Base-by-base conservation (phyloP, 2,329 filamentous ascomycete genomes). In the Curvularia eragrostidis region DNA sequence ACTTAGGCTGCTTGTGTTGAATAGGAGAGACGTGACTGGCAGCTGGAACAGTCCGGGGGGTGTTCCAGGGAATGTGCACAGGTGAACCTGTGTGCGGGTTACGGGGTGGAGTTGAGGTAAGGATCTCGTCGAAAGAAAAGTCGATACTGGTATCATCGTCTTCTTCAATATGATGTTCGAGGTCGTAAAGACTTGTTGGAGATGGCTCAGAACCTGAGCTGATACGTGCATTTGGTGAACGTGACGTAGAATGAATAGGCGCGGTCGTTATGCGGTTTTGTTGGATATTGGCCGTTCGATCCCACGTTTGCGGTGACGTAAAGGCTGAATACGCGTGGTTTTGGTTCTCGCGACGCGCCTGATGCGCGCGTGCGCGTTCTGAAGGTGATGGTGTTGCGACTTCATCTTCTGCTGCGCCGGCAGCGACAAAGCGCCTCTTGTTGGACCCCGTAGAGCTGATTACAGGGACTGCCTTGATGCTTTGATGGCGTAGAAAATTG, bases 401-500 rank as follows among this genome's bases (percentile, higher is more conserved):
- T 34, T 63, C 61, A 46, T 56, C 59, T 12, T 60, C 60, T 24
- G 36, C 54, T n/a, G 57, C 48, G 9, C 68, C 69, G 6, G 62
- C 66, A 36, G 73, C 69, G 30, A 75, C 32, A 26, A 75, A 62
- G 43, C 72, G 70, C 62, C 67, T 70, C 66, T 75, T 75, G 41
- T 59, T 64, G 23, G 69, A 63, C 32, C 68, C 70, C 28, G 69
- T 62, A 6, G 53, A 50, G 49, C 63, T 61, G 19, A 60, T 19
- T 24, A 72, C 39, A 1, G 68, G 62, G 6, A 69, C 57, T 12
- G 65, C 67, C 34, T 58, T 49, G 39, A 74, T 67, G 26, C 50
- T 46, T 41, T 68, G 69, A 3, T n/a, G 54, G 12, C 61, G 61
- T 4, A 63, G 34, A 36, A 67, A 65, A 39, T 52, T 55, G n/a